A percentile compares a stretch with the other conserved stretches of the same genome.
Conservation (phyloP, 169 alveolate species). For the Plasmodium fragile region DNA sequence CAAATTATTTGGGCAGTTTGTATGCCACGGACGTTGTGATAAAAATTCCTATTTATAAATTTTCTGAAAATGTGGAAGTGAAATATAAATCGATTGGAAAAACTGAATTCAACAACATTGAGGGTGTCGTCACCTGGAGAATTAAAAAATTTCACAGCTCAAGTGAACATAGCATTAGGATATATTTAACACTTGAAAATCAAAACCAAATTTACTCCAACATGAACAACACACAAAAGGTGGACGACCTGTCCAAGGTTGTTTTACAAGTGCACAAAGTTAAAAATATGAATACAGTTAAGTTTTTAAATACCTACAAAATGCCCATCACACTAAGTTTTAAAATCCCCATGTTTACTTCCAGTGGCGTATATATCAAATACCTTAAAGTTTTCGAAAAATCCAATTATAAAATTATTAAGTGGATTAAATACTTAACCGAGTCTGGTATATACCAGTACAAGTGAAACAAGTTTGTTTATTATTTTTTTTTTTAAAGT, state of each 20-base stretch:
- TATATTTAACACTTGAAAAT: conserved; percentile 64
- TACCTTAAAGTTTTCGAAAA: conserved; percentile 67
- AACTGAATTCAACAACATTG: conserved; percentile 61
- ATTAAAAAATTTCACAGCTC: conserved; percentile 42
- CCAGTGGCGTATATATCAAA: conserved; percentile 62
- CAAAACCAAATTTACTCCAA: conserved; percentile 68
- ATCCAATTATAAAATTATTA: conserved; percentile 60
- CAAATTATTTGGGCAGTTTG: conserved; percentile 45
- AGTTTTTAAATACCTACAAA: conserved; percentile 61
- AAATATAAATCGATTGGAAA: conserved; percentile 52
- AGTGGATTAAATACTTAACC: conserved; percentile 64
- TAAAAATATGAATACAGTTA: conserved; percentile 66
- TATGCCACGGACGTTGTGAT: conserved; percentile 50
- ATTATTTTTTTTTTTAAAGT: conserved; percentile 1
- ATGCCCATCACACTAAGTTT: conserved; percentile 79
- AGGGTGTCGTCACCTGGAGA: conserved; percentile 56
- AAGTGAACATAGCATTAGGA: conserved; percentile 50
- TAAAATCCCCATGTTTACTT: conserved; percentile 81
- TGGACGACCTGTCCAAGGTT: conserved; percentile 41
- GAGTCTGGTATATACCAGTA: conserved; percentile 66
- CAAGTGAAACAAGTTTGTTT: conserved; percentile 15
- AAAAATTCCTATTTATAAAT: conserved; percentile 61
- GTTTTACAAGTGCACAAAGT: conserved; percentile 59
- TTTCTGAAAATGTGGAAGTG: conserved; percentile 60
- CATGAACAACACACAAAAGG: conserved; percentile 68